A percentile compares a stretch with the other conserved stretches of the same genome.
phyloP scores from a whole-genome alignment of 176 grass and related monocot species.

The Eragrostis curvula region DNA sequence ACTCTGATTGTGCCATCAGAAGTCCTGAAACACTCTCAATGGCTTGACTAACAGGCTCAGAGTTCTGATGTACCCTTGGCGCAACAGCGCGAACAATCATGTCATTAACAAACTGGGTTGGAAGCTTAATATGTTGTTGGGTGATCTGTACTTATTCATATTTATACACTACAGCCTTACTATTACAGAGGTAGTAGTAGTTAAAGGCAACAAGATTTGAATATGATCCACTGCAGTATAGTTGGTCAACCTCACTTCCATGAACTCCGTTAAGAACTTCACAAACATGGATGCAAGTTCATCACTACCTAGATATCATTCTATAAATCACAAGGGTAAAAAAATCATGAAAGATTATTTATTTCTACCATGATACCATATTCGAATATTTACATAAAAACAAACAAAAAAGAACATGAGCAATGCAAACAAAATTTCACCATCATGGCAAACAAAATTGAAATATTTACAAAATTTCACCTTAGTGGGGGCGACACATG shows the following conservation, averaged over 20 bases:
- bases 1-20: not conserved
- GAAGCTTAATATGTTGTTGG: not conserved
- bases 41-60: not conserved
- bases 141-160: too few relatives aligned
- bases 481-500: not conserved
- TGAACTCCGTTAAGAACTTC: not conserved
- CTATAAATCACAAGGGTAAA: not conserved
- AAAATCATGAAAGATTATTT: not conserved
- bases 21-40: not conserved
- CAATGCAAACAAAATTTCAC: not conserved
- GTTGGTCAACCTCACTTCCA: slow-evolving; percentile 7
- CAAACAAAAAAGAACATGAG: slow-evolving; percentile 13
- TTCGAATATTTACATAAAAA: slow-evolving; percentile 12
- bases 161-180: not conserved
- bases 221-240: not conserved
- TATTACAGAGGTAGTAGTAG: not conserved
- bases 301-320: not conserved
- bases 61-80: not conserved
- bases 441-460: not conserved
- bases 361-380: not conserved
- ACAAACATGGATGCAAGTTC: not conserved
- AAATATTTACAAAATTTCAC: not conserved
- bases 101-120: not conserved
- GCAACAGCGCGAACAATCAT: not conserved
- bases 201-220: not conserved